Evolutionary conservation across 805 yeast species (phyloP).

Genomic region (Schwanniomyces occidentalis): DNA sequence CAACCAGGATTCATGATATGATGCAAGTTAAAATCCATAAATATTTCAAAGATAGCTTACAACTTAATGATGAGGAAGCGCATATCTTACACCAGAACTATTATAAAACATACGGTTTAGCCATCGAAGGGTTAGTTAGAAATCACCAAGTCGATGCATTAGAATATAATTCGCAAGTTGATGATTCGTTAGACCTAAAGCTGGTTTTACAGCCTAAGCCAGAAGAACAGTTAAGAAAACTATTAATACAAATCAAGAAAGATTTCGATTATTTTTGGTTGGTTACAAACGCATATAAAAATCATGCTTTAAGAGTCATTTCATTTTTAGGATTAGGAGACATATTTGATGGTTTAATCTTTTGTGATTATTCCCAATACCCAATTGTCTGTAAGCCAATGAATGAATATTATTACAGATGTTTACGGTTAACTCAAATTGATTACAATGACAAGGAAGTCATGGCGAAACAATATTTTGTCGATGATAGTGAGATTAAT

Average conservation of each 20-base stretch:
- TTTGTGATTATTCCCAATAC: conserved; percentile 76
- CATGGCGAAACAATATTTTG: conserved; percentile 58
- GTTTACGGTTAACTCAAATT: conserved; percentile 65
- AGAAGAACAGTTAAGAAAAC: conserved; percentile 51
- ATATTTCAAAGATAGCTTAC: conserved; percentile 68
- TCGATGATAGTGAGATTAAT: conserved; percentile 85
- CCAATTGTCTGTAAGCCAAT: conserved; percentile 90
- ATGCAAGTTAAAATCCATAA: conserved; percentile 86
- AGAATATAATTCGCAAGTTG: conserved; percentile 85
- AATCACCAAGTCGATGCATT: conserved; percentile 77
- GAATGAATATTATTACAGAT: conserved; percentile 61
- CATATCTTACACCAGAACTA: conserved; percentile 66
- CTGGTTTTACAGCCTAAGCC: conserved; percentile 73
- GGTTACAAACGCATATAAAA: conserved; percentile 91
- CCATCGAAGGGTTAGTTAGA: conserved; percentile 83
- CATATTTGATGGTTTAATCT: conserved; percentile 89
- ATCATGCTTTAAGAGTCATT: conserved; percentile 82
- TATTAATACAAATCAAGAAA: conserved; percentile 47
- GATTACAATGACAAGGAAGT: conserved; percentile 30
- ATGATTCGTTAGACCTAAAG: conserved; percentile 88
- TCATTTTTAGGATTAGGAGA: conserved; percentile 86
- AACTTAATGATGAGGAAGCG: conserved; percentile 73
- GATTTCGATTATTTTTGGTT: conserved; percentile 81
- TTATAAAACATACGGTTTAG: conserved; percentile 86
- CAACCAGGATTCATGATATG: conserved; percentile 74